Percentiles rank a stretch among this genome's conserved stretches.
Evolutionary conservation across 106 monocot species (phyloP).

Genomic region (Dioscorea alata): DNA sequence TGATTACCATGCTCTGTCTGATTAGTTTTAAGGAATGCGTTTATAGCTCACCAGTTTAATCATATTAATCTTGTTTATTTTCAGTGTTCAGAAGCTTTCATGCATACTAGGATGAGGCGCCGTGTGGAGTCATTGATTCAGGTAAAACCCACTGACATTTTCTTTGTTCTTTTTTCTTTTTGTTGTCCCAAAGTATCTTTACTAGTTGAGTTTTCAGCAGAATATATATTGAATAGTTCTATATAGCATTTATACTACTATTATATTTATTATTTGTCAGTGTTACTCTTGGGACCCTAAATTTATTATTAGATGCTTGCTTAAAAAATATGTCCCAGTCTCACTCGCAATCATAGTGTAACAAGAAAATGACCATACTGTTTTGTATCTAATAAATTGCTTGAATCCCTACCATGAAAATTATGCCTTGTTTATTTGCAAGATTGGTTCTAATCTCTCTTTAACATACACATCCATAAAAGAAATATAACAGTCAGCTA

Average conservation of each 20-base stretch:
- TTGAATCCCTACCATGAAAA: too few relatives aligned
- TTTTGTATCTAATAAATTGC: not conserved
- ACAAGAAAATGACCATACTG: not conserved
- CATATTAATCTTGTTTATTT: not conserved
- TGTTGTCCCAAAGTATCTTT: not conserved
- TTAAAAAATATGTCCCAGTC: not conserved
- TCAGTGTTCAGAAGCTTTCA: constrained; percentile 96
- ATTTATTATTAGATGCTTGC: not conserved
- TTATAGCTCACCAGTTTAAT: not conserved
- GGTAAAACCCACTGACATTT: constrained; percentile 28
- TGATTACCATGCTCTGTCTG: too few relatives aligned
- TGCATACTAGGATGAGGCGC: constrained; percentile 96
- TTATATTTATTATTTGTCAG: not conserved
- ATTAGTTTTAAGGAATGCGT: not conserved
- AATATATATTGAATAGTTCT: not conserved
- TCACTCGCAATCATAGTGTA: not conserved
- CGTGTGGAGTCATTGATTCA: constrained; percentile 92
- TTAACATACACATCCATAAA: not conserved
- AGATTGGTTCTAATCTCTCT: not conserved
- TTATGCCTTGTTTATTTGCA: not conserved
- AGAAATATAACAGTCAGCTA: not conserved
- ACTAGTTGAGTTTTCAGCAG: not conserved
- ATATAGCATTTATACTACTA: not conserved
- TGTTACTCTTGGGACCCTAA: not conserved
- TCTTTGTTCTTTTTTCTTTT: not conserved